Evolutionary conservation across 2,329 filamentous ascomycete genomes (phyloP).

Genomic region (Cercospora brassicicola): DNA sequence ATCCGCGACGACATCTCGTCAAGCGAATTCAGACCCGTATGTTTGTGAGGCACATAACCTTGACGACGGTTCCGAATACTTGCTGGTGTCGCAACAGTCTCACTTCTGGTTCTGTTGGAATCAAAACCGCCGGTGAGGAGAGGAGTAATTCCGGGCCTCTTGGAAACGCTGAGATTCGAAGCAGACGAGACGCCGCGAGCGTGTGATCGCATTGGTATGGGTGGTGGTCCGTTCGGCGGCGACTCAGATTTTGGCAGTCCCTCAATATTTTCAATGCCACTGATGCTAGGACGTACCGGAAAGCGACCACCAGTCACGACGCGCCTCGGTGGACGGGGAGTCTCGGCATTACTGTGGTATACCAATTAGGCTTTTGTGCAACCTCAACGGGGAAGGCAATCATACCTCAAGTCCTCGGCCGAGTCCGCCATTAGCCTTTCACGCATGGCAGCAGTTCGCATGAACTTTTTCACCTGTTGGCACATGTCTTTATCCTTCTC

Average conservation of each 20-base stretch:
- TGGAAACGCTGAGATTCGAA: constrained; percentile 41
- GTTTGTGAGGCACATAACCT: constrained; percentile 60
- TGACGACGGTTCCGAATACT: constrained; percentile 59
- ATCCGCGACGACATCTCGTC: constrained; percentile 29
- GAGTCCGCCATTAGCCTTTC: constrained; percentile 31
- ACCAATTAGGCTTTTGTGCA: constrained; percentile 5
- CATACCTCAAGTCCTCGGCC: constrained; percentile 34
- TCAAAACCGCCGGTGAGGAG: constrained; percentile 64
- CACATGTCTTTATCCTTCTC: constrained; percentile 62
- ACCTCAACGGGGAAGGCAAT: neutral
- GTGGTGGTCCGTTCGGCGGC: constrained; percentile 67
- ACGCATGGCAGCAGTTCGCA: constrained; percentile 48
- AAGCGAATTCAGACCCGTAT: constrained; percentile 43
- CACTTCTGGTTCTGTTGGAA: constrained; percentile 63
- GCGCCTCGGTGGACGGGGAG: constrained; percentile 67
- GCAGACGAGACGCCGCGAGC: constrained; percentile 57
- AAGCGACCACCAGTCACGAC: constrained; percentile 56
- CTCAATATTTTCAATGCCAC: constrained; percentile 60
- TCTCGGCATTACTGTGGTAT: constrained; percentile 67
- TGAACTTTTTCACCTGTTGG: constrained; percentile 59
- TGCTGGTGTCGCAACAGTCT: constrained; percentile 54
- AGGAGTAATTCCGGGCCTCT: constrained; percentile 72
- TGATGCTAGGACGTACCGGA: constrained; percentile 66
- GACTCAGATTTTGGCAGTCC: constrained; percentile 58
- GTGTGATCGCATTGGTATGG: constrained; percentile 78